Evolutionary conservation across 148 eudicot genomes (phyloP), one percentile per base, ranked within the genome.

Genomic region (Fallopia convolvulus): DNA sequence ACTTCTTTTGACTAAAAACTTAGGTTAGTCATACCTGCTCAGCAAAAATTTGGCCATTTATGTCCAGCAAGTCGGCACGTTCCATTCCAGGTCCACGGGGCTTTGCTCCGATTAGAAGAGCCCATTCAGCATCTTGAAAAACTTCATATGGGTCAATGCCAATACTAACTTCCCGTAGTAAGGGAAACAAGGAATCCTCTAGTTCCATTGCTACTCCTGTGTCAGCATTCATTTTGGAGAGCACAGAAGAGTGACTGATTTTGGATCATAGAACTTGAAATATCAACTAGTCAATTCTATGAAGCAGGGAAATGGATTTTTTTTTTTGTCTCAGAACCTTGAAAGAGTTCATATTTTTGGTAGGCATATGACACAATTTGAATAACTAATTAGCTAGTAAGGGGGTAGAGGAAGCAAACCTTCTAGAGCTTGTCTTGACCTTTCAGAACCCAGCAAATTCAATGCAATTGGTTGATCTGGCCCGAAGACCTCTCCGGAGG

Each of bases 21-120:
- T 20, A 46, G 8, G 36, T 50, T 1, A 26, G 75, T n/a, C 8
- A 46, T 83, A 91, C 99, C 90, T 95, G 99, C 23, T 83, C 91
- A 12, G 98, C 98, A 73, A 85, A 96, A 70, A 96, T 96, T 61
- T 90, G 83, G 36, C 99, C 99, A 75, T 96, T 96, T 78, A 93
- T 88, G 84, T 96, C 99, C 56, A 96, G 85, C 77, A 96, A 86
- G 83, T n/a, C 94, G 66, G 99, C 90, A 20, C 99, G 84, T 79
- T 96, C 99, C 97, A 96, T 90, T 65, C 99, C 99, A 47, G 99
- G 99, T 14, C 99, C 99, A 74, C 99, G 92, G 46, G 99, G 99
- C 86, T 96, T 96, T 70, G 99, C 99, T 58, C 99, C 99, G 66
- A 96, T 96, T 75, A 96, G 82, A 84, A 96, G 93, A 39, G 97